Conservation (phyloP, 371 early-diverging fungal genomes). For the Fennellomyces sp. region DNA sequence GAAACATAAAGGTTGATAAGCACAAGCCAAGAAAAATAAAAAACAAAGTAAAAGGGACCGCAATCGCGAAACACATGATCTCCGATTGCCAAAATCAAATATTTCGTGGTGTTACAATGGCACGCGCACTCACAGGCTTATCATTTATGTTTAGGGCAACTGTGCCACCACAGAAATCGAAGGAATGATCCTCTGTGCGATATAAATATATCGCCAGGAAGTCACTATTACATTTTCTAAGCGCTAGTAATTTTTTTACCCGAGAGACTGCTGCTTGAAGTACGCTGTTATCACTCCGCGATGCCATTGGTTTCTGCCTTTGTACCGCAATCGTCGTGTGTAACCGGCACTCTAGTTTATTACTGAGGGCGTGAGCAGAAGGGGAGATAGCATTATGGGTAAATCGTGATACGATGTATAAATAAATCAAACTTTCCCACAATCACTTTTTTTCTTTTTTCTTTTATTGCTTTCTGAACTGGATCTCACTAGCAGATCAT, state of each 20-base stretch:
- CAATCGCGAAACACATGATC: not conserved
- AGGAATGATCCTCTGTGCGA: not conserved
- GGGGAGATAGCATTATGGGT: not conserved
- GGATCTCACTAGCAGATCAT: not conserved
- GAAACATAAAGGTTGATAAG: not conserved
- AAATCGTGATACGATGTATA: constrained; percentile 1
- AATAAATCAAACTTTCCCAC: constrained; percentile 11
- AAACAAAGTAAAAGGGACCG: not conserved
- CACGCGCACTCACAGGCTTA: constrained; percentile 6
- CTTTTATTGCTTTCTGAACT: not conserved
- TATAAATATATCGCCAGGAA: too few relatives aligned
- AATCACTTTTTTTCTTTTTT: not conserved
- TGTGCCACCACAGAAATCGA: not conserved
- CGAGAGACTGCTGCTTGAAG: too few relatives aligned
- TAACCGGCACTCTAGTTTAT: not conserved
- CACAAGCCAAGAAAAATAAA: not conserved
- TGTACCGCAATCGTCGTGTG: constrained; percentile 5
- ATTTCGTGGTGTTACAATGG: not conserved
- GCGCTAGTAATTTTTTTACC: not conserved
- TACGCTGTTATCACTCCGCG: constrained; percentile 4
- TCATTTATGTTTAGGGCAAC: not conserved
- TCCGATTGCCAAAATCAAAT: constrained; percentile 2
- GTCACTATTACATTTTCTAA: not conserved
- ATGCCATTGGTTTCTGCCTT: constrained; percentile 3
- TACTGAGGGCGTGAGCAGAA: not conserved